Percentiles rank a stretch among this genome's conserved stretches.
Conservation (phyloP, 2,329 filamentous ascomycete genomes). For the Colletotrichum sp. region DNA sequence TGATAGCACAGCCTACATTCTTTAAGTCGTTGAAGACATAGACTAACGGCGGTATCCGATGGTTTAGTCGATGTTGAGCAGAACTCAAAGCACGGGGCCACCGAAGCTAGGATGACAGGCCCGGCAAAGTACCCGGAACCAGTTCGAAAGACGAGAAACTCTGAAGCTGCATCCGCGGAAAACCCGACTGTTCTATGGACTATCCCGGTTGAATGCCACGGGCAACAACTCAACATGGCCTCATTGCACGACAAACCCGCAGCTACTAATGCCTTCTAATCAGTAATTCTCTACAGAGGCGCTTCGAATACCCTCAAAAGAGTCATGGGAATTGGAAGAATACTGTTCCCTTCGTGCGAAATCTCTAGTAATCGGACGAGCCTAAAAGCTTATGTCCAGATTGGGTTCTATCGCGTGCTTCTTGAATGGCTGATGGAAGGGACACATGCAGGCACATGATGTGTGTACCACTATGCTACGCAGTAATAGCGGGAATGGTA, state of each 20-base stretch:
- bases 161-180: not conserved
- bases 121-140: not conserved
- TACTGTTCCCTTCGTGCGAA: not conserved
- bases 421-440: not conserved
- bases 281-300: not conserved
- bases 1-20: not conserved
- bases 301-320: not conserved
- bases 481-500: not conserved
- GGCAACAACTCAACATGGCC: not conserved
- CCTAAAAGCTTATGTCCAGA: not conserved
- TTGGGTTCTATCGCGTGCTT: not conserved
- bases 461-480: too few relatives aligned
- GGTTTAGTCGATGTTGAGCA: not conserved
- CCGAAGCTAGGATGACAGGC: not conserved
- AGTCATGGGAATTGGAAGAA: not conserved
- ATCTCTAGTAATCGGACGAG: not conserved
- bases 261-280: not conserved
- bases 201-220: not conserved
- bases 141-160: not conserved
- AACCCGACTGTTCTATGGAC: not conserved
- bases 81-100: not conserved
- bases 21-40: not conserved
- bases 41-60: not conserved
- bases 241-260: not conserved
- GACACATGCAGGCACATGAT: not conserved